Base-by-base conservation (phyloP, 139 green algal species). In the Tetraselmis chui region DNA sequence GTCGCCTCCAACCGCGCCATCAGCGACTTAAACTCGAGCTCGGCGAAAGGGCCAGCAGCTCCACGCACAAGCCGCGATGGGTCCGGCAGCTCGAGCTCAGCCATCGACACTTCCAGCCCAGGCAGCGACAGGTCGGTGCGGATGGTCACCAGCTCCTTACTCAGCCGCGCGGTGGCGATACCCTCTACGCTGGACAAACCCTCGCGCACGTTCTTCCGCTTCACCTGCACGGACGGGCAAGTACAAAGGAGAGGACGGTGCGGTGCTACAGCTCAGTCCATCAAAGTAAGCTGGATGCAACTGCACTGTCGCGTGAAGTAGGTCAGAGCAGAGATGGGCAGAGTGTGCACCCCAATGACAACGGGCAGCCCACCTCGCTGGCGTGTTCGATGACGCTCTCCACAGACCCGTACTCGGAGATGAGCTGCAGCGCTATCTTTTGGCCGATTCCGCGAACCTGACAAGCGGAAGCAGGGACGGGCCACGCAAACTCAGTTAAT, bases 361-460 rank as follows among this genome's bases (percentile, higher is more conserved):
- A 67, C 11, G 59, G 28, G 22, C n/a, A 27, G 18, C 45, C 22
- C 5, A 77, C 76, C 27, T 81, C 25, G 18, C n/a, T 25, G 1
- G 88, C 86, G 23, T 76, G 23, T 2, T 80, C 88, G 28, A 91
- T 76, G 2, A 91, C 31, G 11, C 29, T 28, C 23, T 91, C 89
- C 30, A 93, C 18, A 5, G 29, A 29, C 29, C 83, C 87, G 32
- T 83, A 86, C 27, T 84, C 28, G 27, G 74, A 31, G 11, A 94
- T 25, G 30, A 93, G 85, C 22, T 32, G 1, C 0, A 67, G 59
- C 1, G 92, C 92, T 0, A 80, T 89, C 77, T 94, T 94, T 22
- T 78, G 59, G 0, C 92, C 92, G 1, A 95, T 84, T 23, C 87
- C 86, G 1, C 79, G 74, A 32, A 95, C 91, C 1, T 90, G 89